phyloP scores from a whole-genome alignment of 495 filamentous ascomycete species.

The Aspergillus cristatus region DNA sequence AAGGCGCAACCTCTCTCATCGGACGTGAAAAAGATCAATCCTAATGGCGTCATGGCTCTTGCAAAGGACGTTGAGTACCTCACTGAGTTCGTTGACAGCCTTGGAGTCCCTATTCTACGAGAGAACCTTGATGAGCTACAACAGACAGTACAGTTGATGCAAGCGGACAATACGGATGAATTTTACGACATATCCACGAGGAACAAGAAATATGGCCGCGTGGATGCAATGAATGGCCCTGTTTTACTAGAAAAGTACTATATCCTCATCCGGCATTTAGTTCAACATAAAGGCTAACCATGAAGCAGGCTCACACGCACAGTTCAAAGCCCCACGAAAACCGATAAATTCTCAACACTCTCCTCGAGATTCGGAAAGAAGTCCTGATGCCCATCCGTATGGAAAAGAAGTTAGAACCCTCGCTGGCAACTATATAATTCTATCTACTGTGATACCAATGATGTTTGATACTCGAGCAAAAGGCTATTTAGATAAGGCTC shows the following conservation, averaged over 20 bases:
- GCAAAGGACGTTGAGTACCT: slow-evolving; percentile 77
- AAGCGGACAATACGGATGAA: slow-evolving; percentile 80
- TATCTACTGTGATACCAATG: too few relatives aligned
- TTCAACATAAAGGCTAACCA: slow-evolving; percentile 31
- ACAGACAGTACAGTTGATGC: slow-evolving; percentile 82
- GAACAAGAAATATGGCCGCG: slow-evolving; percentile 86
- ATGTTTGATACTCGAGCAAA: too few relatives aligned
- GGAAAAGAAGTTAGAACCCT: neutral
- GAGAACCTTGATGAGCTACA: slow-evolving; percentile 86
- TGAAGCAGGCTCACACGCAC: slow-evolving; percentile 50
- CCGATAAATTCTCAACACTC: slow-evolving; percentile 57
- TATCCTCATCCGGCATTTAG: slow-evolving; percentile 1
- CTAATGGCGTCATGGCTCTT: slow-evolving; percentile 71
- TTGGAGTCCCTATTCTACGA: slow-evolving; percentile 70
- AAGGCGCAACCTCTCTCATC: slow-evolving; percentile 74
- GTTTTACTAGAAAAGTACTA: slow-evolving; percentile 80
- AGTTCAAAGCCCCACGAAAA: slow-evolving; percentile 48
- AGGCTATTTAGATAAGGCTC: too few relatives aligned
- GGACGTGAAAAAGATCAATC: slow-evolving; percentile 75
- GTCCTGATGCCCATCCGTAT: slow-evolving; percentile 16
- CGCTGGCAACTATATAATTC: too few relatives aligned
- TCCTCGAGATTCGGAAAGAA: slow-evolving; percentile 65
- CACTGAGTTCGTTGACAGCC: slow-evolving; percentile 70
- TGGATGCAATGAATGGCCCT: slow-evolving; percentile 83
- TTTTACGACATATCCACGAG: slow-evolving; percentile 82